These are phyloP conservation scores for Aspergillus diversus DNA, from an alignment of 495 filamentous ascomycete genomes.

Conservation along the genomic window DNA sequence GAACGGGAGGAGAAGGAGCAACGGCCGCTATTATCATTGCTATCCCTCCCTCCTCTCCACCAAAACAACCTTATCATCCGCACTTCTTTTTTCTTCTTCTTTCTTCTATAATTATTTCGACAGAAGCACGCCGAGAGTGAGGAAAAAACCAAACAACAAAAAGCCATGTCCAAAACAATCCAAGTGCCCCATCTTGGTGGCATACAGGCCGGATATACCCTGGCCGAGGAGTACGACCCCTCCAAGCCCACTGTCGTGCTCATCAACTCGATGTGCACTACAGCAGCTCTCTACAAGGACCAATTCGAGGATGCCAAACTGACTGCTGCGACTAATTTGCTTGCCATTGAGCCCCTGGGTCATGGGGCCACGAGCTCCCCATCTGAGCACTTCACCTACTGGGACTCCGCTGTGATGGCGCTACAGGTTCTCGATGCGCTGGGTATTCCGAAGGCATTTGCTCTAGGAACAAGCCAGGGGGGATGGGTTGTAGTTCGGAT, in stretches of 20 bases:
- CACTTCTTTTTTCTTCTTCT: too few relatives aligned
- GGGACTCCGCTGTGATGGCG: constrained; percentile 55
- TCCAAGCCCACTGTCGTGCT: constrained; percentile 61
- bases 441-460: constrained; percentile 61
- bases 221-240: constrained; percentile 48
- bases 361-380: constrained; percentile 51
- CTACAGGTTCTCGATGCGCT: constrained; percentile 57
- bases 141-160: too few relatives aligned
- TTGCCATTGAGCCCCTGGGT: constrained; percentile 61
- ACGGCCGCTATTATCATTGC: too few relatives aligned
- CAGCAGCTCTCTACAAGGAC: constrained; percentile 51
- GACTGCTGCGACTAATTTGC: constrained; percentile 50
- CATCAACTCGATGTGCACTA: constrained; percentile 63
- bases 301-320: constrained; percentile 53
- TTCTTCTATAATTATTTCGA: too few relatives aligned
- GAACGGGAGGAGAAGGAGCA: too few relatives aligned
- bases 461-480: constrained; percentile 66
- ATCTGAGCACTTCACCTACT: constrained; percentile 56
- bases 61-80: too few relatives aligned
- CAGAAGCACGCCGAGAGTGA: too few relatives aligned
- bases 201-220: constrained; percentile 56
- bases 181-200: constrained; percentile 58
- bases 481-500: constrained; percentile 66
- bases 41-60: too few relatives aligned
- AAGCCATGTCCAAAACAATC: constrained; percentile 37